Conservation (phyloP, 2,329 filamentous ascomycete species). For the Talaromyces sp. region DNA sequence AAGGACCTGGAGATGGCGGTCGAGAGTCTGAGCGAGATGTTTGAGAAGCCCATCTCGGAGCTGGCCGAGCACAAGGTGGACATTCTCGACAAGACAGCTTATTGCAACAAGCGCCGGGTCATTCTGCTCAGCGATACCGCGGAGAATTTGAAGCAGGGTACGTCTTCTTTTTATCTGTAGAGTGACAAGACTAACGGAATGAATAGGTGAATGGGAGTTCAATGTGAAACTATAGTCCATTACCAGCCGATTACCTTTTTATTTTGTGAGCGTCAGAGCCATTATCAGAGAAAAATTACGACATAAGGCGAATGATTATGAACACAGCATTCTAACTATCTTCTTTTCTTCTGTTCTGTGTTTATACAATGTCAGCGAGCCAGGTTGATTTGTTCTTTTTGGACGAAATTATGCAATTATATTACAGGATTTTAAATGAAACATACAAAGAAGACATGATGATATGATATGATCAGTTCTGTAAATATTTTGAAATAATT, state of each 20-base stretch:
- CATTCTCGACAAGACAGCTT: conserved; percentile 97
- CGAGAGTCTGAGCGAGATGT: conserved; percentile 97
- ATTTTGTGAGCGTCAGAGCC: not conserved
- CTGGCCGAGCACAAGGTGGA: conserved; percentile 84
- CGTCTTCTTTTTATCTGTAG: conserved; percentile 19
- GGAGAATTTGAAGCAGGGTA: conserved; percentile 82
- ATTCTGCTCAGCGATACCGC: conserved; percentile 90
- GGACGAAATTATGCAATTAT: not conserved
- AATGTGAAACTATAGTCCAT: conserved; percentile 36
- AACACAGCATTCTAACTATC: not conserved
- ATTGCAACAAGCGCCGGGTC: conserved; percentile 86
- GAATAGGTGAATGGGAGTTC: conserved; percentile 40
- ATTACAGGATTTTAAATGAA: not conserved
- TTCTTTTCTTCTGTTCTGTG: not conserved
- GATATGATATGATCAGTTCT: not conserved
- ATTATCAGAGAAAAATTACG: not conserved
- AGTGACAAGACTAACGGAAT: conserved; percentile 6
- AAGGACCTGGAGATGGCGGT: conserved; percentile 97
- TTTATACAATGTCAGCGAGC: not conserved
- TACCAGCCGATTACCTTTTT: conserved; percentile 1
- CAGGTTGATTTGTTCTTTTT: not conserved
- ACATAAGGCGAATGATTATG: not conserved
- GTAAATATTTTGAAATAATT: too few species aligned
- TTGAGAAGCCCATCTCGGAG: conserved; percentile 90
- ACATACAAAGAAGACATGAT: not conserved